Evolutionary conservation across 1,284 basidiomycete species (phyloP), one percentile per base, ranked within the genome.

Genomic region (Papiliotrema fonsecae): DNA sequence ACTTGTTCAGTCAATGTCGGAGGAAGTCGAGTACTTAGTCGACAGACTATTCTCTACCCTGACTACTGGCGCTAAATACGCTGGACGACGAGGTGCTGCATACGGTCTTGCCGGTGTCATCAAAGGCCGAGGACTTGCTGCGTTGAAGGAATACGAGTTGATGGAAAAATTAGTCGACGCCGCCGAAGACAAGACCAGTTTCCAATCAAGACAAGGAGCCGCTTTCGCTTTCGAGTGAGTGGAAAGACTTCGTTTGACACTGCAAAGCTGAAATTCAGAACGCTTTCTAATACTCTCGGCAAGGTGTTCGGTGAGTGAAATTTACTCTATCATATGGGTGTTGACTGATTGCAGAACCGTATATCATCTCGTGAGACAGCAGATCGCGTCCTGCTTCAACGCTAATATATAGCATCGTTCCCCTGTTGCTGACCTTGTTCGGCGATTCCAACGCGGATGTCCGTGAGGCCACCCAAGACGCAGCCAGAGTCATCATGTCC

Each of bases 61-160:
- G 19, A 82, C 87, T 50, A 79, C 82, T 39, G 83, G 83, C 1
- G 76, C 83, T 9, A 97, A 92, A 70, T 98, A 99, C 64, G 94
- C 90, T 6, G 81, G 83, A 50, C 83, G 96, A 25, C 82, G 94
- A 39, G 96, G 96, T 34, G 93, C 93, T 1, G 94, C 94, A 1
- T 98, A 98, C 67, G 96, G 96, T 42, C 75, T 99, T 19, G 92
- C 94, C 1, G 96, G 96, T 30, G 81, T 92, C 18, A 79, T 97
- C 60, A 89, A 88, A 67, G 96, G 96, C 14, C 81, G 86, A 1
- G 96, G 96, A 5, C 83, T 98, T 28, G 77, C 81, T 1, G 82
- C 84, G 1, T 84, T 98, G 75, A 88, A 90, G 67, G 85, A 93
- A 64, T 88, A 86, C 67, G 77, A 85, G 47, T 77, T 97, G 47